These are phyloP conservation scores for Ophiocytium majus DNA, from an alignment of 352 stramenopile genomes.

Conservation along the genomic window DNA sequence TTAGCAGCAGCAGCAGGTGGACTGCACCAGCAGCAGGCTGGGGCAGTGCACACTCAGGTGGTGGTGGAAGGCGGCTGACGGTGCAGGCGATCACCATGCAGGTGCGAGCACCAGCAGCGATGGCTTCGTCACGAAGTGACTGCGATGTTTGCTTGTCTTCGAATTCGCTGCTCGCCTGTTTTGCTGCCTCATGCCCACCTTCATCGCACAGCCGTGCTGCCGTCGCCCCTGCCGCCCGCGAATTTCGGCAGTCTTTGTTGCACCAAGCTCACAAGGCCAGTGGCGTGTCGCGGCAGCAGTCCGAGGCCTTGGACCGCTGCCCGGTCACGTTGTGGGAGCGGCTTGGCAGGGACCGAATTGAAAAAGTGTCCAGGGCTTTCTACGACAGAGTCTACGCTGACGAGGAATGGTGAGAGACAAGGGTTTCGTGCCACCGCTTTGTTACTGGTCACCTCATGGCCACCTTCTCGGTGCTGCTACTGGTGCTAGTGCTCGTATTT, in stretches of 20 bases:
- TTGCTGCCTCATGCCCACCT: no score
- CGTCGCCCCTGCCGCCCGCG: no score
- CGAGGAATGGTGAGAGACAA: slow-evolving; percentile 36
- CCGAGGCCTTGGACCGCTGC: background rate
- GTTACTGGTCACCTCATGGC: background rate
- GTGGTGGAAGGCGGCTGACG: no score
- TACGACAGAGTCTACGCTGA: slow-evolving; percentile 44
- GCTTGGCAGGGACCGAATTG: background rate
- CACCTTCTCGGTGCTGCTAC: background rate
- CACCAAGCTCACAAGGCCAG: background rate
- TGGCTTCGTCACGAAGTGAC: no score
- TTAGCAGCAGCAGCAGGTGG: no score
- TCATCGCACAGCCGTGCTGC: no score
- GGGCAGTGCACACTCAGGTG: no score
- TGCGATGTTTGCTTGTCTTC: no score
- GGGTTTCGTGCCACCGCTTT: background rate
- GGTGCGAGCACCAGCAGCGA: no score
- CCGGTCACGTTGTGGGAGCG: background rate
- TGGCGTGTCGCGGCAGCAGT: background rate
- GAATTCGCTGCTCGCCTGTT: no score
- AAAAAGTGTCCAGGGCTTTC: slow-evolving; percentile 13
- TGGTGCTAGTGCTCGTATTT: background rate
- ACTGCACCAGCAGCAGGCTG: no score
- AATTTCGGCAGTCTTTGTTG: background rate
- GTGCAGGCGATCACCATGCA: no score